phyloP scores from a whole-genome alignment of 345 rosid species.

The Citrus mangshanensis region DNA sequence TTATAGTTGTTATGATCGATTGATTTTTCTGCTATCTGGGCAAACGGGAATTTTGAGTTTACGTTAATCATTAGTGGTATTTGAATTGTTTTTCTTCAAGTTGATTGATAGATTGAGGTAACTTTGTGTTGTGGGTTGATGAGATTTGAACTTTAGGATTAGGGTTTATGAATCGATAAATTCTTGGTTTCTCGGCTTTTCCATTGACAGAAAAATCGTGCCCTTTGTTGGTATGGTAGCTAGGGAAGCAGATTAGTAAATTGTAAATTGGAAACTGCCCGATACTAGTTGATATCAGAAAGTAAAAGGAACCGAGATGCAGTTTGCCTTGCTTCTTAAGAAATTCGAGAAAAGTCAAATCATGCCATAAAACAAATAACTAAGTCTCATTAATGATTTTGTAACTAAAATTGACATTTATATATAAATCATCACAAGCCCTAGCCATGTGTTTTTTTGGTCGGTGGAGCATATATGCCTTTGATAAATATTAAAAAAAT shows the following conservation, averaged over 20 bases:
- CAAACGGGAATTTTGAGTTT: constrained; percentile 12
- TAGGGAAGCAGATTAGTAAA: background rate
- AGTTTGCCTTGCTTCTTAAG: background rate
- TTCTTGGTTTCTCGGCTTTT: constrained; percentile 1
- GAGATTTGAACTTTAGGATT: constrained; percentile 13
- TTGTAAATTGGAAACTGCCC: no score
- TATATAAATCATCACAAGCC: background rate
- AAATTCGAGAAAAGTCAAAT: background rate
- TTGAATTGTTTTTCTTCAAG: background rate
- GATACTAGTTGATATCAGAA: no score
- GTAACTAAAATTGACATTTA: background rate
- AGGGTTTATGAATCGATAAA: constrained; percentile 7
- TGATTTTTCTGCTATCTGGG: background rate
- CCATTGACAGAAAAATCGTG: background rate
- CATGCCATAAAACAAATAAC: background rate
- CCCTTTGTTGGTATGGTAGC: background rate
- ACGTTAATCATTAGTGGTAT: background rate
- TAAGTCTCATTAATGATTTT: background rate
- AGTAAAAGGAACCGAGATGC: background rate
- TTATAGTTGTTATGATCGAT: no score
- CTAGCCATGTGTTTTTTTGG: no score
- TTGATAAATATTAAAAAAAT: no score
- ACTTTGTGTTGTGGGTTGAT: background rate
- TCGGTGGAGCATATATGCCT: no score
- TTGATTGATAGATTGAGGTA: constrained; percentile 14